Evolutionary conservation across 768 basidiomycete genomes (phyloP), one percentile per base, ranked within the genome.

Genomic region (Serpula lacrymans): DNA sequence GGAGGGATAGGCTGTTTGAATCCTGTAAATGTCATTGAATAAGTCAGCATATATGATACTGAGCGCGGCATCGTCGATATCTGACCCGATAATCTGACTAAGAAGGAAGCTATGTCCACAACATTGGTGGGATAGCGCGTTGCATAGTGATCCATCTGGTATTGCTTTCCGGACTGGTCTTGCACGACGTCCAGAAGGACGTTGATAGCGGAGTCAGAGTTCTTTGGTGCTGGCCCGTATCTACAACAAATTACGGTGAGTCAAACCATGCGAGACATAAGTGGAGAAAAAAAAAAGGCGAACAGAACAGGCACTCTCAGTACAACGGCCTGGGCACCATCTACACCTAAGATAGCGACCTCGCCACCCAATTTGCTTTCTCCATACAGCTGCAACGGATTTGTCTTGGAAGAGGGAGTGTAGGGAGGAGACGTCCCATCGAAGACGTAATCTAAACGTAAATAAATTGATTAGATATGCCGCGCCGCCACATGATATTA

Each of bases 131-230:
- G 95, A 64, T 86, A 95, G 21, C 95, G 77, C 13, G 84, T 88
- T 18, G 90, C 92, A 57, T 82, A 95, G 59, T 95, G 84, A 58
- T 99, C 95, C 95, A 97, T 97, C 60, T 82, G 90, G 69, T 93
- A 93, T 25, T 66, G 68, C 65, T 93, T 93, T 2, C 88, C 88
- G 5, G 84, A 86, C 50, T 87, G 88, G 55, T 94, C 89, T 45
- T 79, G 70, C 0, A 96, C 88, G 24, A 95, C 71, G 58, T 96
- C 92, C 21, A 93, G 61, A 5, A 99, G 73, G 39, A 90, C 71
- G 57, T 97, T 98, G 47, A 98, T 74, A 0, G 95, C 94, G 4
- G 82, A 82, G 54, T 98, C 95, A 3, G 83, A 75, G 53, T 94
- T 93, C 45, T 81, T 80, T 17, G 82, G 79, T 2, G 87, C 78